These are phyloP conservation scores for Clathrospora elynae DNA, from an alignment of 2,329 filamentous ascomycete species.

Conservation along the genomic window DNA sequence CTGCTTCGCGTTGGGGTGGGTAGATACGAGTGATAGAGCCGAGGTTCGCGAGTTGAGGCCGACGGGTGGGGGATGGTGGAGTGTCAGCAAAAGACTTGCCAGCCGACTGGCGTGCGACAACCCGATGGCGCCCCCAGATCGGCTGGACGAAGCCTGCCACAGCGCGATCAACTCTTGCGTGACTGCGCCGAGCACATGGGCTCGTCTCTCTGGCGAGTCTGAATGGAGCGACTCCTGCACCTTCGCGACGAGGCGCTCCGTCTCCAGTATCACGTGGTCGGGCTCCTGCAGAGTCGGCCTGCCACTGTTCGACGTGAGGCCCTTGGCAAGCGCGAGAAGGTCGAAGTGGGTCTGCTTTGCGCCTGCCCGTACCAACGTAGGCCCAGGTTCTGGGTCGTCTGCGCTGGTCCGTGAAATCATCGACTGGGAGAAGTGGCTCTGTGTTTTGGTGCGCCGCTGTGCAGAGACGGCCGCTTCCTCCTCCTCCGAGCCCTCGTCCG, in stretches of 20 bases:
- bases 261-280: slow-evolving; percentile 72
- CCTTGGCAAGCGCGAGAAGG: slow-evolving; percentile 73
- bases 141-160: slow-evolving; percentile 60
- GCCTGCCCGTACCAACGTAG: slow-evolving; percentile 33
- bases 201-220: slow-evolving; percentile 40
- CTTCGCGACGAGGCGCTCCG: slow-evolving; percentile 68
- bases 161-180: slow-evolving; percentile 37
- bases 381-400: slow-evolving; percentile 27
- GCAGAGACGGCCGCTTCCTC: slow-evolving; percentile 54
- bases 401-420: slow-evolving; percentile 47
- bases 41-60: slow-evolving; percentile 29
- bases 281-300: slow-evolving; percentile 69
- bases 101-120: slow-evolving; percentile 78
- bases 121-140: slow-evolving; percentile 59
- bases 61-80: slow-evolving; percentile 66
- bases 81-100: slow-evolving; percentile 75
- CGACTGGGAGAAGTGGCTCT: slow-evolving; percentile 39
- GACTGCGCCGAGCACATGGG: slow-evolving; percentile 32
- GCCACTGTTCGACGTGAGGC: slow-evolving; percentile 63
- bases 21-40: slow-evolving; percentile 32
- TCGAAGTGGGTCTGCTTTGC: slow-evolving; percentile 61
- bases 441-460: slow-evolving; percentile 32
- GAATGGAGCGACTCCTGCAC: slow-evolving; percentile 43
- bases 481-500: slow-evolving; percentile 47
- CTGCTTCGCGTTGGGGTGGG: slow-evolving; percentile 28